phyloP scores from a whole-genome alignment of 23 red algal genomes.

The Gracilaria gracilis region DNA sequence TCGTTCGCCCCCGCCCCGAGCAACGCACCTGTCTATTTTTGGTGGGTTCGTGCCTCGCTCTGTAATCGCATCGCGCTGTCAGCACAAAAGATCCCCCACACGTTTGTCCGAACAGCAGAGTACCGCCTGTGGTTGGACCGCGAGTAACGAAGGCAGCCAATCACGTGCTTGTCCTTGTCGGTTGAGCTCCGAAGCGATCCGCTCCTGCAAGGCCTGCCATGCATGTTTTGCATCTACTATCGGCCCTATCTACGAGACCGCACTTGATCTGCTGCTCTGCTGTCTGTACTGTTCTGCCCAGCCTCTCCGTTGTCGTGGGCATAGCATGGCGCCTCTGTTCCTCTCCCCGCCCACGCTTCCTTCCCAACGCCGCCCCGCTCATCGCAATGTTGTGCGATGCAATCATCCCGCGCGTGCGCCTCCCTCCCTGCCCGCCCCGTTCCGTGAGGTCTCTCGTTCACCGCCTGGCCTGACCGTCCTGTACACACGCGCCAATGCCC shows the following conservation, averaged over 20 bases:
- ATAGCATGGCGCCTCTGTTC: constrained; percentile 2
- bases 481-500: background rate
- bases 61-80: background rate
- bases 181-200: background rate
- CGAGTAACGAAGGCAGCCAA: background rate
- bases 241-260: background rate
- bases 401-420: background rate
- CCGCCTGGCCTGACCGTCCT: constrained; percentile 17
- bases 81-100: background rate
- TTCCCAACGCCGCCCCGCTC: background rate
- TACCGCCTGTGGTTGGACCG: background rate
- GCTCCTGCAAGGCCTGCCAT: background rate
- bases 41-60: background rate
- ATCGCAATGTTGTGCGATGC: background rate
- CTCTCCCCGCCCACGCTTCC: constrained; percentile 2
- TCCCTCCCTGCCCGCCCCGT: background rate
- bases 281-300: too few species aligned
- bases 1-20: too few species aligned
- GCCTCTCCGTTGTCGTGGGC: background rate
- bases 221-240: background rate
- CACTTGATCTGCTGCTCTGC: too few species aligned
- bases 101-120: background rate
- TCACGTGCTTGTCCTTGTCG: background rate
- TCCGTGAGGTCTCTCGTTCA: background rate
- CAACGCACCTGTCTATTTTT: too few species aligned